Conservation (phyloP, 2,329 filamentous ascomycete species). For the Aaosphaeria arxii region DNA sequence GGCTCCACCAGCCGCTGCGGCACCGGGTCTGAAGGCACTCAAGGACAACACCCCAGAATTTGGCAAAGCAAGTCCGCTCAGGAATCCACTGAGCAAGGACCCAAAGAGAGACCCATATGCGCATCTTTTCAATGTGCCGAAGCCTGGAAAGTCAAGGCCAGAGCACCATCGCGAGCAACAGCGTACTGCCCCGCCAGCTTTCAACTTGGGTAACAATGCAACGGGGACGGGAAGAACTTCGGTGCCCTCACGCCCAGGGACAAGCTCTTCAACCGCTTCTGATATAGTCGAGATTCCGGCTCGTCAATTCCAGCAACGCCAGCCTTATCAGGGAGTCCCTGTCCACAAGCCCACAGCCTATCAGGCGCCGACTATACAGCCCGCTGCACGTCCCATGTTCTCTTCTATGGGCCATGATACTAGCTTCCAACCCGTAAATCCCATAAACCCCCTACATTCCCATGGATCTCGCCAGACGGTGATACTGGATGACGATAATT, state of each 20-base stretch:
- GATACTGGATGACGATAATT: constrained; percentile 43
- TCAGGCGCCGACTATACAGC: constrained; percentile 42
- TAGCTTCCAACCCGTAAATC: constrained; percentile 39
- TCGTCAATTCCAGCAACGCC: constrained; percentile 29
- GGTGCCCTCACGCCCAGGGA: constrained; percentile 19
- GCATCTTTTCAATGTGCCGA: constrained; percentile 53
- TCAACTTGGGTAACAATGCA: constrained; percentile 14
- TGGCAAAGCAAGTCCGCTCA: constrained; percentile 57
- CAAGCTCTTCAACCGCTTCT: constrained; percentile 25
- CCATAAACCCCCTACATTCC: constrained; percentile 17
- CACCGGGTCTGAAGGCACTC: constrained; percentile 21
- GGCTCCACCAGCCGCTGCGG: constrained; percentile 32
- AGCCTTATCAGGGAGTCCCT: constrained; percentile 35
- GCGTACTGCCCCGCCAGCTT: constrained; percentile 11
- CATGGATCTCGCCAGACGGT: constrained; percentile 39
- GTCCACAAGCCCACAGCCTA: constrained; percentile 50
- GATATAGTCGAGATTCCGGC: constrained; percentile 34
- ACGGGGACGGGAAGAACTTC: constrained; percentile 8
- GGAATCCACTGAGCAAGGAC: constrained; percentile 45
- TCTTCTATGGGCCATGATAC: constrained; percentile 47
- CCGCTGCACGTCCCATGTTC: constrained; percentile 52
- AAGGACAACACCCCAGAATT: constrained; percentile 47
- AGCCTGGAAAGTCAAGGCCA: constrained; percentile 45
- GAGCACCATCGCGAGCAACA: constrained; percentile 47
- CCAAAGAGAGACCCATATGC: constrained; percentile 22